These are phyloP conservation scores for Rhododendron kiyosumense DNA, from an alignment of 148 eudicot genomes.

Conservation along the genomic window DNA sequence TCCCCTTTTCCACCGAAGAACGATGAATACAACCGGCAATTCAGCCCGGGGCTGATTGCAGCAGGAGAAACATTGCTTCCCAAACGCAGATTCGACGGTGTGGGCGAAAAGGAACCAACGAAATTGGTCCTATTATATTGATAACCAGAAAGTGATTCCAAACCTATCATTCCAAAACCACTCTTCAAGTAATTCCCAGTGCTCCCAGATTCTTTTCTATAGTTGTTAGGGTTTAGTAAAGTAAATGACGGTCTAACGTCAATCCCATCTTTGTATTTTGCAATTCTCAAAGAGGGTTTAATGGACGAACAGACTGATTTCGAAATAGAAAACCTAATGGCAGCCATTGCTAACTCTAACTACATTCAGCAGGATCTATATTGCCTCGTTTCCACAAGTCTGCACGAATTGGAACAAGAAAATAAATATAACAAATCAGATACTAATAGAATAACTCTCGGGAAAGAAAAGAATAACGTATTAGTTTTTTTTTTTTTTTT, in stretches of 20 bases:
- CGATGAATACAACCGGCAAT: conserved; percentile 45
- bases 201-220: conserved; percentile 15
- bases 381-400: not conserved
- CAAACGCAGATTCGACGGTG: conserved; percentile 20
- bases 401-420: conserved; percentile 3
- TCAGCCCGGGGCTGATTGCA: conserved; percentile 29
- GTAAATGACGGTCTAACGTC: conserved; percentile 30
- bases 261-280: conserved; percentile 10
- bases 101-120: conserved; percentile 27
- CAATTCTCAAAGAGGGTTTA: conserved; percentile 13
- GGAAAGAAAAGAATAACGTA: not conserved
- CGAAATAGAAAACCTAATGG: conserved; percentile 41
- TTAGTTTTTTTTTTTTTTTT: not conserved
- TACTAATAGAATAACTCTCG: not conserved
- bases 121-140: conserved; percentile 21
- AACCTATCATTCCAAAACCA: conserved; percentile 16
- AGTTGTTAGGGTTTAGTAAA: conserved; percentile 22
- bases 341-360: conserved; percentile 31
- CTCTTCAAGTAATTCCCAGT: conserved; percentile 10
- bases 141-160: conserved; percentile 18
- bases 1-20: conserved; percentile 36
- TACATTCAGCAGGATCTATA: conserved; percentile 10
- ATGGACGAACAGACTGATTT: conserved; percentile 28
- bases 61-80: conserved; percentile 21
- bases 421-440: not conserved